Evolutionary conservation across 2,329 filamentous ascomycete species (phyloP), one percentile per base, ranked within the genome.

Genomic region (Colletotrichum phormii): DNA sequence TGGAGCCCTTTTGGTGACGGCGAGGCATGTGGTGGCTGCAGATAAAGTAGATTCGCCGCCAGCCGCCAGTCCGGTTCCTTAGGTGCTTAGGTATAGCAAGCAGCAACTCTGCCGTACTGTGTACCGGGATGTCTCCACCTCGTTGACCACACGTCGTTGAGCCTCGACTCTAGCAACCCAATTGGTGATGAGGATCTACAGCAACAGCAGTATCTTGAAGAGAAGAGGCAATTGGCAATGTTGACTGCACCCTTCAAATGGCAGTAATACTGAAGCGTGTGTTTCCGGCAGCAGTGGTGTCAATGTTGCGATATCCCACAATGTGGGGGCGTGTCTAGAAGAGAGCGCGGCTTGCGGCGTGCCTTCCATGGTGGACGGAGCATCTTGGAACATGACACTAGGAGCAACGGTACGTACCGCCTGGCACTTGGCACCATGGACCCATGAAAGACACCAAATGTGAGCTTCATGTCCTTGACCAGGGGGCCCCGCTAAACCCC

Each of bases 401-500:
- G 13, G 8, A 54, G 29, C 22, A 13, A 13, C 15, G 61, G 49
- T 54, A 64, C 61, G 61, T 64, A 54, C 61, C 61, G 24, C 24
- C n/a, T 42, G 24, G 53, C 53, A 55, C 53, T 55, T 29, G 53
- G 26, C 53, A 24, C 53, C 11, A 7, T 22, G 15, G 15, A 55
- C 53, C 24, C 53, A 55, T 29, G 26, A 24, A 55, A 31, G 35
- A 24, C 61, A 64, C 26, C 15, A 24, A 54, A 35, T 22, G 22
- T 64, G 53, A 33, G 26, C 60, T 37, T 64, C 37, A 54, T 53
- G 31, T 24, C 26, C 65, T 59, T 24, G 70, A 70, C 70, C 65
- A 64, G 70, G 70, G 67, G 60, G 65, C 64, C 74, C 72, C 60
- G 57, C 26, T 53, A 49, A 51, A 51, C 69, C 68, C 70, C 70